Percentiles rank a stretch among this genome's conserved stretches.
Conservation (phyloP, 768 basidiomycete species). For the Trametes villosa region DNA sequence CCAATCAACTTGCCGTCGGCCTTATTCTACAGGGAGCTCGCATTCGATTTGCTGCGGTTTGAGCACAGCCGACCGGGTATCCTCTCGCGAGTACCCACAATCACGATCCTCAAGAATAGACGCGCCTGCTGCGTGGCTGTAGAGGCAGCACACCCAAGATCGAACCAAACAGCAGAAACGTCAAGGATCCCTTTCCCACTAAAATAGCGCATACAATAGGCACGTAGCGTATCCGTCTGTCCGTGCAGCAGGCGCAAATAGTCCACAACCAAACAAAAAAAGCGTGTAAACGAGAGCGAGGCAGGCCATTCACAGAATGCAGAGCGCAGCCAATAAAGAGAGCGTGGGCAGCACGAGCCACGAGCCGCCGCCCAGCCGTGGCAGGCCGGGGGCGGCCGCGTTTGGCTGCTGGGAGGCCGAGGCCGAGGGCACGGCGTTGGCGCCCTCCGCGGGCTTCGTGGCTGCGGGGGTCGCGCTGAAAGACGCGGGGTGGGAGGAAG, state of each 20-base stretch:
- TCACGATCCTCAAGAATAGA: too few species aligned
- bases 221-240: background rate
- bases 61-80: too few species aligned
- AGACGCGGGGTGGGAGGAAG: background rate
- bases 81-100: too few species aligned
- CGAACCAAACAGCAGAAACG: background rate
- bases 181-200: background rate
- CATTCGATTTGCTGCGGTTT: too few species aligned
- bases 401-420: background rate
- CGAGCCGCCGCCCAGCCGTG: conserved; percentile 1
- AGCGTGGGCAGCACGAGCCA: conserved; percentile 10
- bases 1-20: too few species aligned
- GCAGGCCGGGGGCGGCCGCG: conserved; percentile 2
- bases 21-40: too few species aligned
- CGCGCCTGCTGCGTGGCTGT: too few species aligned
- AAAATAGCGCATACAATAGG: background rate
- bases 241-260: background rate
- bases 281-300: background rate
- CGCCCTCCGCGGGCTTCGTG: background rate
- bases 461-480: background rate
- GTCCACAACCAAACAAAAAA: background rate
- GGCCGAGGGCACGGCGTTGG: conserved; percentile 3
- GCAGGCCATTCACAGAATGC: conserved; percentile 14
- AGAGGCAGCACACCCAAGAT: background rate
- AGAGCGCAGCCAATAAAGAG: conserved; percentile 15